Percentiles rank a stretch among this genome's conserved stretches.
phyloP scores from a whole-genome alignment of 495 filamentous ascomycete species.

The Mycothermus thermophilus region DNA sequence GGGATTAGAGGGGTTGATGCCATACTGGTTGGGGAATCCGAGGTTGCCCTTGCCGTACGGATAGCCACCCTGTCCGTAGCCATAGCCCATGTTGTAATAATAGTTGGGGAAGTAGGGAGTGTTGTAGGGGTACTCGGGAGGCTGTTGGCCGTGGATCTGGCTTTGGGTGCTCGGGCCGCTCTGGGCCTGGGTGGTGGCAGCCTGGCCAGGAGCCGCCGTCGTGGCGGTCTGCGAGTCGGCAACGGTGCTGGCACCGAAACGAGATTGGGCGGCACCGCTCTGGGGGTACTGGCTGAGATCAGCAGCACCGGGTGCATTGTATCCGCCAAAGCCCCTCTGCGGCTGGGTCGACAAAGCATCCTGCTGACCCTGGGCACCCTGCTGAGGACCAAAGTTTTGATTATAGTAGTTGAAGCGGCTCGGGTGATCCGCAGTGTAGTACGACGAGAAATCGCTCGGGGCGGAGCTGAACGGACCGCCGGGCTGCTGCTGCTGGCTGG shows the following conservation, averaged over 20 bases:
- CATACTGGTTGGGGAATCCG: constrained; percentile 63
- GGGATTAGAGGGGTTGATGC: constrained; percentile 51
- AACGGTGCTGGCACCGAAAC: constrained; percentile 41
- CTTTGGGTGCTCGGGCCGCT: constrained; percentile 52
- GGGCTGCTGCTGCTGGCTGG: constrained; percentile 39
- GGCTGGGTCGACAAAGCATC: constrained; percentile 50
- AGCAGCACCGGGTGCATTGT: constrained; percentile 59
- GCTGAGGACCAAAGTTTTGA: constrained; percentile 56
- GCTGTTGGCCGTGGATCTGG: constrained; percentile 43
- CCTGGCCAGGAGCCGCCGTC: constrained; percentile 60
- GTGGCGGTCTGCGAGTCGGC: constrained; percentile 68
- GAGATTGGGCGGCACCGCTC: constrained; percentile 40
- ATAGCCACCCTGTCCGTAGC: constrained; percentile 52
- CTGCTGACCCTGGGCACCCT: constrained; percentile 48
- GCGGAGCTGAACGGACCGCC: constrained; percentile 53
- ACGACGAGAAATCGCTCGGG: constrained; percentile 67
- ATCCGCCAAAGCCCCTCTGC: constrained; percentile 59
- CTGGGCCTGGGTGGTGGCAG: constrained; percentile 11
- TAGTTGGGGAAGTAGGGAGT: constrained; percentile 77
- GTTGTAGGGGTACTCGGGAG: constrained; percentile 52
- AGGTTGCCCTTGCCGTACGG: constrained; percentile 63
- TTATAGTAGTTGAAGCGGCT: constrained; percentile 64
- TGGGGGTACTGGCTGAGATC: constrained; percentile 61
- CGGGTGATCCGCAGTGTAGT: constrained; percentile 75
- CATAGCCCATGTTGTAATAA: constrained; percentile 62